Conservation (phyloP, 2,329 filamentous ascomycete species). For the Chaetomiaceae sp. region DNA sequence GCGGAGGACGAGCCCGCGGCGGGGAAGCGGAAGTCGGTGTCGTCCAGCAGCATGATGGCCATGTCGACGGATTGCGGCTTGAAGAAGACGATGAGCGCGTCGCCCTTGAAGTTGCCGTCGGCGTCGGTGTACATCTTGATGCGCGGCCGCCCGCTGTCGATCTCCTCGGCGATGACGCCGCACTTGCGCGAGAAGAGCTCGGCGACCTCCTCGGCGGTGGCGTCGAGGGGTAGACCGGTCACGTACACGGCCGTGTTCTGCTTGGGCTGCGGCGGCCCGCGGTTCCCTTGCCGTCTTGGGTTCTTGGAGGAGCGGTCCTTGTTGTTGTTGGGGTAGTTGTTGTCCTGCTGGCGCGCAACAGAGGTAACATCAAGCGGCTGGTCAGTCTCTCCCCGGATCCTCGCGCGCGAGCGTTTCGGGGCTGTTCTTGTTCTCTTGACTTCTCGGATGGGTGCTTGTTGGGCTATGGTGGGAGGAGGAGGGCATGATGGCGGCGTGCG, state of each 20-base stretch:
- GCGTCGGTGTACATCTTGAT: conserved; percentile 91
- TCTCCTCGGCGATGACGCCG: conserved; percentile 90
- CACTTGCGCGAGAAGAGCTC: conserved; percentile 78
- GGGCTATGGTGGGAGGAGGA: conserved; percentile 16
- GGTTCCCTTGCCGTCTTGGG: conserved; percentile 33
- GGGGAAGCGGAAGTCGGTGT: conserved; percentile 71
- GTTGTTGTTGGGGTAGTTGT: conserved; percentile 34
- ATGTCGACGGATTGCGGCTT: conserved; percentile 87
- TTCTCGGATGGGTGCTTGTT: conserved; percentile 9
- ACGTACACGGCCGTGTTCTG: conserved; percentile 92
- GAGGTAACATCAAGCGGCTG: conserved; percentile 25
- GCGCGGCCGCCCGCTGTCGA: conserved; percentile 79
- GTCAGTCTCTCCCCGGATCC: conserved; percentile 25
- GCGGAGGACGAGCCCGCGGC: conserved; percentile 42
- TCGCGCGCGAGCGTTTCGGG: conserved; percentile 15
- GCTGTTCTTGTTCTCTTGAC: conserved; percentile 14
- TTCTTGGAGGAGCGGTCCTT: conserved; percentile 36
- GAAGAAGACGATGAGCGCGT: conserved; percentile 91
- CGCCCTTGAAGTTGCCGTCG: conserved; percentile 82
- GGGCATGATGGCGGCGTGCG: conserved; percentile 17
- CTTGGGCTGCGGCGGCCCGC: conserved; percentile 45
- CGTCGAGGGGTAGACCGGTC: conserved; percentile 78
- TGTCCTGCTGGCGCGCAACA: conserved; percentile 28
- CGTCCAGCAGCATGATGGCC: conserved; percentile 76
- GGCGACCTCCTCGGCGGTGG: conserved; percentile 73